Conservation (phyloP, 192 early-diverging fungal species). For the Gaertneriomyces semiglobifer region DNA sequence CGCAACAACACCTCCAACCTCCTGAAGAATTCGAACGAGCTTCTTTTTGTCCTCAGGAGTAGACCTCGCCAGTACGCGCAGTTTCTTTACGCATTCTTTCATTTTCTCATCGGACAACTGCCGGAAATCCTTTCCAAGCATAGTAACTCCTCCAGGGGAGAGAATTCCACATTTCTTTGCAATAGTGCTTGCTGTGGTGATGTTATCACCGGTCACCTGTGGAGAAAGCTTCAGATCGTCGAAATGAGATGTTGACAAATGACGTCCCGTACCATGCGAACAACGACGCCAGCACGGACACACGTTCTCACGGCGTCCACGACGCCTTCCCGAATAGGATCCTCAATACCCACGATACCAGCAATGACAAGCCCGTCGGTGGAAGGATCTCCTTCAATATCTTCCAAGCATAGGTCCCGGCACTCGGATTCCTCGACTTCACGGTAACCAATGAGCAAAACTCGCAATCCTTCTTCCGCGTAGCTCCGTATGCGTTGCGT, state of each 20-base stretch:
- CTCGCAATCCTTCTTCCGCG: neutral
- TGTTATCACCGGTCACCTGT: slow-evolving; percentile 86
- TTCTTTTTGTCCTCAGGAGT: slow-evolving; percentile 94
- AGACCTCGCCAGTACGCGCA: slow-evolving; percentile 90
- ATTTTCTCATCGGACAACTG: slow-evolving; percentile 70
- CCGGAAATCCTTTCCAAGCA: slow-evolving; percentile 93
- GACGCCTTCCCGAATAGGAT: slow-evolving; percentile 92
- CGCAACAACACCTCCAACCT: slow-evolving; percentile 87
- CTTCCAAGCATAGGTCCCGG: too few relatives aligned
- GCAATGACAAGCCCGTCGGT: slow-evolving; percentile 65
- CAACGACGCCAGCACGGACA: slow-evolving; percentile 84
- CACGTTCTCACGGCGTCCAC: slow-evolving; percentile 83
- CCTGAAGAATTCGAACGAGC: slow-evolving; percentile 80
- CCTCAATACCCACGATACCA: slow-evolving; percentile 92
- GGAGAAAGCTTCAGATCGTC: neutral
- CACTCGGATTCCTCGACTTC: neutral
- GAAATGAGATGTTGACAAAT: slow-evolving; percentile 52
- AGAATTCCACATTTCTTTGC: slow-evolving; percentile 91
- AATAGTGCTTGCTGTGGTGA: slow-evolving; percentile 83
- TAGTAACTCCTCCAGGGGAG: slow-evolving; percentile 75
- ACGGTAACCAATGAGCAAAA: neutral
- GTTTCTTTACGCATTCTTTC: slow-evolving; percentile 78
- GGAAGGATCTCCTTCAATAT: slow-evolving; percentile 43
- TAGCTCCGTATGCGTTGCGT: neutral
- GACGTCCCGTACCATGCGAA: slow-evolving; percentile 78